Conservation (phyloP, 1,139 yeast genomes). For the Hyphopichia khmerensis region DNA sequence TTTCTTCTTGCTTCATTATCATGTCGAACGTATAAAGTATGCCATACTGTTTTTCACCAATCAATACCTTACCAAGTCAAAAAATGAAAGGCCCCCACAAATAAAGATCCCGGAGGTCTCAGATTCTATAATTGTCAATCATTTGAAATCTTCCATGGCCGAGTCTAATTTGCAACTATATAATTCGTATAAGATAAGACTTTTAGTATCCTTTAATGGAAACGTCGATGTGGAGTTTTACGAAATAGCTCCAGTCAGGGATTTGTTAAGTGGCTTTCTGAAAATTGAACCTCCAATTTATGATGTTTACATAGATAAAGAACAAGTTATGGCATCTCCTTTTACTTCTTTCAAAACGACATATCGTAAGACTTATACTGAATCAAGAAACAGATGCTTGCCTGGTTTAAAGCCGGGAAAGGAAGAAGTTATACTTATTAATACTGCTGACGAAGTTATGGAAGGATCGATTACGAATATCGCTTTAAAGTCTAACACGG, state of each 20-base stretch:
- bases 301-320: slow-evolving; percentile 62
- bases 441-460: slow-evolving; percentile 58
- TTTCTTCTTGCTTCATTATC: slow-evolving; percentile 65
- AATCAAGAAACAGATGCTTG: slow-evolving; percentile 54
- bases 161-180: slow-evolving; percentile 23
- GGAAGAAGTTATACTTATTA: slow-evolving; percentile 72
- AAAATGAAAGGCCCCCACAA: slow-evolving; percentile 8
- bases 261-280: slow-evolving; percentile 45
- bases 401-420: slow-evolving; percentile 34
- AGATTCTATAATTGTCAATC: slow-evolving; percentile 28
- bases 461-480: slow-evolving; percentile 88
- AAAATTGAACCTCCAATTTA: slow-evolving; percentile 30
- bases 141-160: slow-evolving; percentile 44
- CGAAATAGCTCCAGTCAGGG: slow-evolving; percentile 26
- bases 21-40: slow-evolving; percentile 56
- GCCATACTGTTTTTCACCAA: slow-evolving; percentile 54
- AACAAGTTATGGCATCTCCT: slow-evolving; percentile 58
- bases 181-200: slow-evolving; percentile 57
- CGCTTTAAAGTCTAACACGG: slow-evolving; percentile 55
- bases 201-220: slow-evolving; percentile 52
- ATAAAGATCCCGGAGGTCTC: slow-evolving; percentile 39
- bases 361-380: slow-evolving; percentile 58
- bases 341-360: slow-evolving; percentile 92
- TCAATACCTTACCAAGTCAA: slow-evolving; percentile 9
- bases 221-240: slow-evolving; percentile 51